A percentile compares a stretch with the other conserved stretches of the same genome.
Evolutionary conservation across 257 asterid species (phyloP).

Genomic region (Ophiorrhiza pumila): DNA sequence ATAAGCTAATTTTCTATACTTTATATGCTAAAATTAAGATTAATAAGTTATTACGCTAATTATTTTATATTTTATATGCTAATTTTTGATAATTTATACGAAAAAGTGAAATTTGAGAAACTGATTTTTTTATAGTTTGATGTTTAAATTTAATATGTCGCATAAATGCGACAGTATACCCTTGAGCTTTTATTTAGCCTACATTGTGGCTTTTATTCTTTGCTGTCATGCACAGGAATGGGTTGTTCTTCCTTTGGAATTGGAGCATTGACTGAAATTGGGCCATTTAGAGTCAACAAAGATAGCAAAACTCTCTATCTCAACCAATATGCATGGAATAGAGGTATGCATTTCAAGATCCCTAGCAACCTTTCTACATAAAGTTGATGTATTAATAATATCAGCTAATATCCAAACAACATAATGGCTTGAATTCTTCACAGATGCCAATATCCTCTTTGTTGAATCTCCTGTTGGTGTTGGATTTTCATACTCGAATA

Average conservation of each 20-base stretch:
- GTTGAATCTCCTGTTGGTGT: slow-evolving; percentile 4
- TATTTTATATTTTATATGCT: too few species aligned
- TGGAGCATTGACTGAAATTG: slow-evolving; percentile 33
- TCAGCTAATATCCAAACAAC: neutral
- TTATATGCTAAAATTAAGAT: too few species aligned
- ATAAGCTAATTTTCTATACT: too few species aligned
- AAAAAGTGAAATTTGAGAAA: too few species aligned
- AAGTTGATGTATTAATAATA: neutral
- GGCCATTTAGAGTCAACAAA: slow-evolving; percentile 30
- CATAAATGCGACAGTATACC: too few species aligned
- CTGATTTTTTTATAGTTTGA: too few species aligned
- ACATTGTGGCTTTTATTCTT: too few species aligned
- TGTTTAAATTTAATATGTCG: too few species aligned
- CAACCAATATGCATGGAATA: slow-evolving; percentile 30
- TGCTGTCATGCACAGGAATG: slow-evolving; percentile 24
- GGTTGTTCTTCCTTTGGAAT: slow-evolving; percentile 30
- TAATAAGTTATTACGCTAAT: too few species aligned
- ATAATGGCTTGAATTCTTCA: neutral
- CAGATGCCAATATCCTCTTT: slow-evolving; percentile 17
- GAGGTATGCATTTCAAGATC: slow-evolving; percentile 12
- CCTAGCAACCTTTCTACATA: too few species aligned
- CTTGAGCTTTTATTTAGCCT: too few species aligned
- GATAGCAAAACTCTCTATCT: slow-evolving; percentile 28
- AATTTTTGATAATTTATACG: too few species aligned
- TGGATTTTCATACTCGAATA: slow-evolving; percentile 22